Evolutionary conservation across 495 filamentous ascomycete genomes (phyloP), one percentile per base, ranked within the genome.

Genomic region (Penicillium chermesinum): DNA sequence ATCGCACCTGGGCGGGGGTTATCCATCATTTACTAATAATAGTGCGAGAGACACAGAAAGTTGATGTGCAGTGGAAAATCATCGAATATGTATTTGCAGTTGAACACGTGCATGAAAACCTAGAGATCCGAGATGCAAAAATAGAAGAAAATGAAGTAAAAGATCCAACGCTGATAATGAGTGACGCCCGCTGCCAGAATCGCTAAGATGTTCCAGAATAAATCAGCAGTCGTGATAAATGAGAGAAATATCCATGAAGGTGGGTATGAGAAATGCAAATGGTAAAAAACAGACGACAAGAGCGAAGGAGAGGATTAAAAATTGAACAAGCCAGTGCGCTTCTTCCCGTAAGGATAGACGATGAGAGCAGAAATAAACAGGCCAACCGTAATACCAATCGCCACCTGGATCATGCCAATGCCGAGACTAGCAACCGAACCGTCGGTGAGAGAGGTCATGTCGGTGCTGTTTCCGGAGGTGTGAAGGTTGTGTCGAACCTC

Each of bases 381-480:
- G 1, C 91, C 91, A 2, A 95, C 88, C 2, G 89, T 91, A 61
- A 95, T 94, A 14, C 88, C 91, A 58, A 95, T 94, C 1, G 91
- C 90, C 12, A 96, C 82, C 65, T 96, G 87, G 42, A 96, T 86
- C 72, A 97, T 93, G 20, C 79, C 84, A 53, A 85, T 89, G 15
- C 87, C 80, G 37, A 97, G 81, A 54, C 85, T 91, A 38, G 88
- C 85, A 13, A 91, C 86, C 21, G 69, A 72, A 12, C 63, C 67
- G 48, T 67, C 67, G 22, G 69, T 56, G 0, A 61, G 56, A 50
- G 71, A 49, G 10, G 58, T 51, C 8, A n/a, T n/a, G n/a, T 64
- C 64, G 2, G 69, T 63, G 3, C 67, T 75, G 44, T 74, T 79
- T 19, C 53, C 58, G 9, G 41, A 41, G 0, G 48, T 53, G 15